Base-by-base conservation (phyloP, 495 filamentous ascomycete genomes). In the Cercophora newfieldiana region DNA sequence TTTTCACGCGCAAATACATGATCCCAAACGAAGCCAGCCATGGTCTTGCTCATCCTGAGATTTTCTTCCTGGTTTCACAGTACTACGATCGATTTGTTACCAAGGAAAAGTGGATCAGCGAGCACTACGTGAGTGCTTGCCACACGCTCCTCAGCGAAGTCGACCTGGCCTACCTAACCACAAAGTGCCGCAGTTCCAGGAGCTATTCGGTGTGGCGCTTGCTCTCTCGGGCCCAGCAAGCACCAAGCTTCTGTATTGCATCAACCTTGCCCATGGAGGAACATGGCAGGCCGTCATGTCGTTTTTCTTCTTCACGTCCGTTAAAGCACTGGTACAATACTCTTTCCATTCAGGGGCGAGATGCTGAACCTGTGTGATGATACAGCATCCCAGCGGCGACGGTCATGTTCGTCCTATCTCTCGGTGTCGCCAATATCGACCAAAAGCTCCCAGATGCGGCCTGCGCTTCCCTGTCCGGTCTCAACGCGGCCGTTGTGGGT, bases 241-340 rank as follows among this genome's bases (percentile, higher is more conserved):
- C 71, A 93, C 91, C 19, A 94, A 94, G 76, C 92, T 94, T 88
- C 71, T 87, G 0, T 94, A 91, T 68, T 90, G 88, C 67, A 86
- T 94, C 29, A 87, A 88, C 29, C 70, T 90, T 47, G 82, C 93
- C 10, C 87, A 87, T 59, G 82, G 81, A 30, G 91, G 91, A 0
- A 79, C 90, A 29, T 63, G 85, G 7, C 80, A 86, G 0, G 92
- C 88, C 0, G 21, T 91, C 5, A 61, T 91, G 3, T 85, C 81
- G 3, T 91, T 93, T 66, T 54, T 91, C 10, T 71, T 93, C 3
- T 94, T 91, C 89, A 86, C 83, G 88, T 87, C 70, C 63, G 73
- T 63, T n/a, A n/a, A n/a, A n/a, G n/a, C n/a, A n/a, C n/a, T n/a
- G n/a, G n/a, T n/a, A n/a, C n/a, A n/a, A 16, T 19, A n/a, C 48